Conservation (phyloP, 176 grass and related monocot species). For the Miscanthus lutarioriparius region DNA sequence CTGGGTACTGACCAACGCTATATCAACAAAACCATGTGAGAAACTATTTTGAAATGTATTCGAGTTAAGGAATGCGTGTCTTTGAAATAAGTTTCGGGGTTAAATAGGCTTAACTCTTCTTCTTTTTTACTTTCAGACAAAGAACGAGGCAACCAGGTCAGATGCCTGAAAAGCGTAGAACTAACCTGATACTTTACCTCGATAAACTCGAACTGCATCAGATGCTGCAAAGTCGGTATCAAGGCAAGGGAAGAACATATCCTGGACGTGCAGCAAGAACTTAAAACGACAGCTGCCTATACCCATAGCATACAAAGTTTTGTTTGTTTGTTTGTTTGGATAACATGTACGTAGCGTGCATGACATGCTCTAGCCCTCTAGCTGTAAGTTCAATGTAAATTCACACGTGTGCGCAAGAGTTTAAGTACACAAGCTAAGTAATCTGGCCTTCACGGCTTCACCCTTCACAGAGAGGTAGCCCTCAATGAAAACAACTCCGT, state of each 20-base stretch:
- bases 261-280: not conserved
- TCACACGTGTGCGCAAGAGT: not conserved
- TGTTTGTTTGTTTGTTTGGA: not conserved
- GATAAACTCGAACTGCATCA: not conserved
- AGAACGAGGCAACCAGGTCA: not conserved
- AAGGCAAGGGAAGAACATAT: conserved; percentile 22
- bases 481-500: not conserved
- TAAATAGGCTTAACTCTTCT: not conserved
- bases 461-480: not conserved
- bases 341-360: not conserved
- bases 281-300: not conserved
- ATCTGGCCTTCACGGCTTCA: not conserved
- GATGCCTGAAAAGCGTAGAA: not conserved
- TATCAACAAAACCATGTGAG: no score
- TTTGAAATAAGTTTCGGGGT: not conserved
- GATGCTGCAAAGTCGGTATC: conserved; percentile 17
- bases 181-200: conserved; percentile 33
- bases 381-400: not conserved
- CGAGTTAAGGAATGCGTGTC: not conserved
- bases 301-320: not conserved
- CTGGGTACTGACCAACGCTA: no score
- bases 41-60: no score
- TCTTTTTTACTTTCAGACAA: not conserved
- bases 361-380: not conserved
- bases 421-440: not conserved